Conservation (phyloP, 305 asterid species). For the Fraxinus nigra region DNA sequence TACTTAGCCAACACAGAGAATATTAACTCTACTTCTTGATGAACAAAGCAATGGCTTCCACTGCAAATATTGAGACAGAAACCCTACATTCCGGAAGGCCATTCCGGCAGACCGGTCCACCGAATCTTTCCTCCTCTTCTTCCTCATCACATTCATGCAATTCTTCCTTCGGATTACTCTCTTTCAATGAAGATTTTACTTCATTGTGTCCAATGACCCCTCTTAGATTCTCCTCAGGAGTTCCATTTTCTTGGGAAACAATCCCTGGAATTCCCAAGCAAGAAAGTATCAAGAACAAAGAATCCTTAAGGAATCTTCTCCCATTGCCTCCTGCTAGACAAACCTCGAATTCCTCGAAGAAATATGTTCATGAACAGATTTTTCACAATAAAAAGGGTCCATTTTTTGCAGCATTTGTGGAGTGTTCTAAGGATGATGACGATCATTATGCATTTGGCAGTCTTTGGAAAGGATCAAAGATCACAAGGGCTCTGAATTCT, state of each 20-base stretch:
- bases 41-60: background rate
- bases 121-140: background rate
- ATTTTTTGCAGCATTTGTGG: background rate
- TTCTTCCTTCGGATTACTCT: background rate
- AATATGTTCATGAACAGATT: background rate
- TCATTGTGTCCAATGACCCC: constrained; percentile 9
- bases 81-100: background rate
- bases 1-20: background rate
- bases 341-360: background rate
- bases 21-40: background rate
- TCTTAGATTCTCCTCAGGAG: background rate
- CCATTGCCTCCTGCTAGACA: constrained; percentile 4
- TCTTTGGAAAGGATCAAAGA: background rate
- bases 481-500: background rate
- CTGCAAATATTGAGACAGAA: background rate
- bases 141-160: background rate
- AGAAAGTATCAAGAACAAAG: background rate
- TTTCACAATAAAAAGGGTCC: background rate
- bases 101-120: background rate
- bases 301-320: background rate
- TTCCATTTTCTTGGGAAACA: constrained; percentile 7
- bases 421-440: background rate
- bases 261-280: constrained; percentile 14
- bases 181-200: background rate
- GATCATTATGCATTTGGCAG: background rate